Evolutionary conservation across 495 filamentous ascomycete genomes (phyloP), one percentile per base, ranked within the genome.

Genomic region (Hypoxylon crocopeplum): DNA sequence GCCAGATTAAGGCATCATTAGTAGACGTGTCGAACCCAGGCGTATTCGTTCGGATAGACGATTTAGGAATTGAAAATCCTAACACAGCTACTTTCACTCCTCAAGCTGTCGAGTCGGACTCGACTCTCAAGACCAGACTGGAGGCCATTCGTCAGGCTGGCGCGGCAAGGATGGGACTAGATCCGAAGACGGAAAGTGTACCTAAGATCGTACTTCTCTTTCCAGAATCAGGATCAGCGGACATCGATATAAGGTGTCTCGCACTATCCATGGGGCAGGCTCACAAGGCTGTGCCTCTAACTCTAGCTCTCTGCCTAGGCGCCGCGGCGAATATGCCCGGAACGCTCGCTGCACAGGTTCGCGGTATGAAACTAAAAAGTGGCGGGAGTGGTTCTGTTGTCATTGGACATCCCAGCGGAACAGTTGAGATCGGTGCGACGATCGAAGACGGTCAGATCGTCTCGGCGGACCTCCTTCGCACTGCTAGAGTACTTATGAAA

Each of bases 161-260:
- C 2, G 85, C 84, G 0, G 76, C 77, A 3, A 72, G 66, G 55
- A 91, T 92, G 87, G 86, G 87, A 0, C 59, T 92, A 1, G 74
- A 77, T 22, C 72, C 71, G 5, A 77, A 82, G 3, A 81, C 81
- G 0, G 75, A 82, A 36, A 85, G 82, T 55, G 77, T 88, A 2
- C 88, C 88, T 0, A 90, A 89, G 74, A 83, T 92, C 13, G 79
- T 84, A 3, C 55, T 90, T 6, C 75, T 91, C 0, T 83, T 83
- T 17, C 48, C 68, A 3, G 46, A 50, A n/a, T 32, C 46, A 11
- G 37, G 52, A 7, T 34, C 39, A 13, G 30, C 30, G 15, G 59
- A 39, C 4, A 36, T 72, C 4, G 77, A 85, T 64, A 60, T 87
- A 12, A 69, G 76, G 11, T 79, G 80, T 67, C 48, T 76, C 60